These are phyloP conservation scores for Dryas drummondii DNA, from an alignment of 306 rosid species.

Conservation along the genomic window DNA sequence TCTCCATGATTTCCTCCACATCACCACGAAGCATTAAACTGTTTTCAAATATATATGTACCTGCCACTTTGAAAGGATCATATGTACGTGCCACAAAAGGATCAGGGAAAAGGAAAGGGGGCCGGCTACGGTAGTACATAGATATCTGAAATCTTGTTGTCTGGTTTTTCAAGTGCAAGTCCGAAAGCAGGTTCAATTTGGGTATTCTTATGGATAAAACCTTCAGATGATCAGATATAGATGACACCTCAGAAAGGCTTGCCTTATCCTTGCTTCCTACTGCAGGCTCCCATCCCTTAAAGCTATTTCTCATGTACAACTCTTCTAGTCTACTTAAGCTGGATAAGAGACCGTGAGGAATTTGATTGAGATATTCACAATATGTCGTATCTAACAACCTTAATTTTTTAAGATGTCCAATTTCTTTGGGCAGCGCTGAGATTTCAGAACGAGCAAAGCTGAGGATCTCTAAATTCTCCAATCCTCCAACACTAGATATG, in stretches of 20 bases:
- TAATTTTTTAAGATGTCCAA: background rate
- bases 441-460: accelerated
- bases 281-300: accelerated
- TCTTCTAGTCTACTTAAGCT: slow-evolving; percentile 8
- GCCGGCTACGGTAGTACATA: background rate
- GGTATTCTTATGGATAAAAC: accelerated
- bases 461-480: slow-evolving; percentile 6
- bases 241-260: background rate
- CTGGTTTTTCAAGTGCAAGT: background rate
- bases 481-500: background rate
- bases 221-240: background rate
- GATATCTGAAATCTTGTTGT: background rate
- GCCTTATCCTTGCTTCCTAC: background rate
- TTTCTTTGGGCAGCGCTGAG: background rate
- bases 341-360: background rate
- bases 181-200: background rate
- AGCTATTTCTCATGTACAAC: background rate
- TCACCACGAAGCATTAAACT: background rate
- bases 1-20: background rate
- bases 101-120: too few species aligned
- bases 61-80: too few species aligned
- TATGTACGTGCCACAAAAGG: too few species aligned
- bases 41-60: accelerated
- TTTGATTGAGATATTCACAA: accelerated
- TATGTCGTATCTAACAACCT: background rate